phyloP scores from a whole-genome alignment of 2,329 filamentous ascomycete species.

The Myriosclerotinia duriaeana region DNA sequence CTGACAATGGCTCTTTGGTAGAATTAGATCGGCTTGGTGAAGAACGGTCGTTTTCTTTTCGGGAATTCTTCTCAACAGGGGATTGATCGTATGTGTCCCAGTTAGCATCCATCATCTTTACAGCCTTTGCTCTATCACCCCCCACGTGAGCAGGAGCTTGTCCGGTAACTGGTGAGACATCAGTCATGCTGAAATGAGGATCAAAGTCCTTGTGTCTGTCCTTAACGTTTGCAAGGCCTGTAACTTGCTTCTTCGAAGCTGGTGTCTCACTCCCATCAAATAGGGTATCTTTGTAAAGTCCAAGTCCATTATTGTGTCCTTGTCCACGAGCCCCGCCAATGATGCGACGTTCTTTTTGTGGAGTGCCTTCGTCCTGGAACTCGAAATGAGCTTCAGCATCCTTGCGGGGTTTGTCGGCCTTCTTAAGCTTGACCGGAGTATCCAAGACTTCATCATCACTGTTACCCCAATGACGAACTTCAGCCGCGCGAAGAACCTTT shows the following conservation, averaged over 20 bases:
- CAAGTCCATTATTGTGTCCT: constrained; percentile 65
- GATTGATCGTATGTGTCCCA: constrained; percentile 59
- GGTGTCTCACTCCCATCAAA: constrained; percentile 48
- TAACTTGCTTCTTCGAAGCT: constrained; percentile 30
- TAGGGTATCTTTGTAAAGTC: constrained; percentile 76
- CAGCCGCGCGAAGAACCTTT: constrained; percentile 62
- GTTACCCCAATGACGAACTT: constrained; percentile 77
- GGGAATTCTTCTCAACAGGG: constrained; percentile 44
- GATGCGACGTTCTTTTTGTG: constrained; percentile 50
- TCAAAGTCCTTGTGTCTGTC: constrained; percentile 75
- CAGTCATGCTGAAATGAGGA: constrained; percentile 73
- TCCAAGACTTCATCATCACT: constrained; percentile 61
- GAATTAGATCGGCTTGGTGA: background rate
- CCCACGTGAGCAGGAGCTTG: constrained; percentile 48
- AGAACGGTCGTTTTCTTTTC: constrained; percentile 41
- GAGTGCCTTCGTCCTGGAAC: constrained; percentile 71
- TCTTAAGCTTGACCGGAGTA: constrained; percentile 58
- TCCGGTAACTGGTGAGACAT: constrained; percentile 58
- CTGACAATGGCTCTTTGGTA: constrained; percentile 18
- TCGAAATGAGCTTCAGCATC: constrained; percentile 84
- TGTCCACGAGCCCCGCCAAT: constrained; percentile 52
- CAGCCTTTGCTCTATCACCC: constrained; percentile 64
- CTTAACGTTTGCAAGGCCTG: constrained; percentile 65
- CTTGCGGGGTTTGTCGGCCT: constrained; percentile 67
- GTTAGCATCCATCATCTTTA: constrained; percentile 70